These are phyloP conservation scores for Beauveria sp. DNA, from an alignment of 2,329 filamentous ascomycete genomes.

Conservation along the genomic window DNA sequence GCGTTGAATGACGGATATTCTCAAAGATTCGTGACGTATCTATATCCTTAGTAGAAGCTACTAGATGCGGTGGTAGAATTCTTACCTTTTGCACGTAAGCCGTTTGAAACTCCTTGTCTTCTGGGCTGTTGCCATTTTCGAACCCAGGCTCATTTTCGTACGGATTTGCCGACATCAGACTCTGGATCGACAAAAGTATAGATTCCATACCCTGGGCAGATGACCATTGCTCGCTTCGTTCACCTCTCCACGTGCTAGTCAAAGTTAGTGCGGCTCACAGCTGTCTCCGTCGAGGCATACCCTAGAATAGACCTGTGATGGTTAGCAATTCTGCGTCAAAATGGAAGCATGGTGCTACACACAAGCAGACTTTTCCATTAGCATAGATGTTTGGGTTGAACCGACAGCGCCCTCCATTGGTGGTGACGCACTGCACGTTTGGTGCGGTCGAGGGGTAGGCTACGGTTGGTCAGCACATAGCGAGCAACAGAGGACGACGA, in stretches of 20 bases:
- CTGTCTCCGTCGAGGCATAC: slow-evolving; percentile 38
- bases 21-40: slow-evolving; percentile 86
- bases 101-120: slow-evolving; percentile 66
- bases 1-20: slow-evolving; percentile 78
- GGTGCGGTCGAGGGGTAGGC: slow-evolving; percentile 74
- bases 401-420: slow-evolving; percentile 77
- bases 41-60: slow-evolving; percentile 29
- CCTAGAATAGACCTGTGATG: slow-evolving; percentile 73
- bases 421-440: slow-evolving; percentile 63
- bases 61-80: background rate
- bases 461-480: slow-evolving; percentile 25
- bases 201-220: slow-evolving; percentile 93
- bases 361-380: slow-evolving; percentile 86
- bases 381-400: slow-evolving; percentile 98
- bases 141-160: slow-evolving; percentile 96
- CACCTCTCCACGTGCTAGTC: slow-evolving; percentile 83
- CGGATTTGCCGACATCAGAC: slow-evolving; percentile 85
- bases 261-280: background rate
- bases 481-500: background rate
- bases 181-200: slow-evolving; percentile 90
- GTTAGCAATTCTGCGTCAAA: slow-evolving; percentile 13
- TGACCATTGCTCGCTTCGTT: slow-evolving; percentile 90
- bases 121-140: slow-evolving; percentile 60
- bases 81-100: slow-evolving; percentile 74
- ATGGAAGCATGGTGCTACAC: slow-evolving; percentile 30